Conservation (phyloP, 768 basidiomycete species). For the Termitomyces sp. region DNA sequence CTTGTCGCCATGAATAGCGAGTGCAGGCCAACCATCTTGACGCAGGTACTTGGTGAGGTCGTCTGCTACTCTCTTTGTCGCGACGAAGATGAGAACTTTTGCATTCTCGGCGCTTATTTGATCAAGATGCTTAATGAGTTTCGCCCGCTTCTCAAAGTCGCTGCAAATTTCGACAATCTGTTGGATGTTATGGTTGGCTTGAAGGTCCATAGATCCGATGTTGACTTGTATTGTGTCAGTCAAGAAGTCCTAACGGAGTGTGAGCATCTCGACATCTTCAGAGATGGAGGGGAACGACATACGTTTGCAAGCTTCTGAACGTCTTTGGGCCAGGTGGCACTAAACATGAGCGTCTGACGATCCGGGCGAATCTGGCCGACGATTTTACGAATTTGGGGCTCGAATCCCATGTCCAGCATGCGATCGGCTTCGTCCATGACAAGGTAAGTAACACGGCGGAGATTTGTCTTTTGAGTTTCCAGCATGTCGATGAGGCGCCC, state of each 20-base stretch:
- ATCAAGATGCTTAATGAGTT: slow-evolving; percentile 95
- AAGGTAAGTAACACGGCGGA: slow-evolving; percentile 92
- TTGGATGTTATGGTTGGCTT: slow-evolving; percentile 96
- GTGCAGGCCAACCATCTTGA: slow-evolving; percentile 98
- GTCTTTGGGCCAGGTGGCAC: slow-evolving; percentile 99
- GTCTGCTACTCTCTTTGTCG: slow-evolving; percentile 95
- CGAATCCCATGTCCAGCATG: slow-evolving; percentile 99
- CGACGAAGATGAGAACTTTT: slow-evolving; percentile 98
- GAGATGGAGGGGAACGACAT: slow-evolving; percentile 9
- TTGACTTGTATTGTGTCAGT: slow-evolving; percentile 97
- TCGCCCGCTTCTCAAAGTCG: slow-evolving; percentile 95
- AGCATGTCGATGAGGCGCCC: slow-evolving; percentile 99
- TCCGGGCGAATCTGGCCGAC: slow-evolving; percentile 96
- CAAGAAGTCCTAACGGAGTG: slow-evolving; percentile 71
- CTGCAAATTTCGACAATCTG: slow-evolving; percentile 96
- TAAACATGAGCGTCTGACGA: slow-evolving; percentile 98
- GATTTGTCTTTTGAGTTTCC: slow-evolving; percentile 92
- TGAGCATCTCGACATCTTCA: neutral
- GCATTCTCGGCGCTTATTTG: slow-evolving; percentile 95
- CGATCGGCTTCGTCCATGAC: slow-evolving; percentile 99
- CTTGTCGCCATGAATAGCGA: slow-evolving; percentile 99
- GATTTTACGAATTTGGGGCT: slow-evolving; percentile 98
- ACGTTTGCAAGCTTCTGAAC: slow-evolving; percentile 96
- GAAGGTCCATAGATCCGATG: slow-evolving; percentile 97
- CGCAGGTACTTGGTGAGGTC: slow-evolving; percentile 97